A percentile compares a stretch with the other conserved stretches of the same genome.
phyloP scores from a whole-genome alignment of 495 filamentous ascomycete genomes.

The Aspergillus conjunctus region DNA sequence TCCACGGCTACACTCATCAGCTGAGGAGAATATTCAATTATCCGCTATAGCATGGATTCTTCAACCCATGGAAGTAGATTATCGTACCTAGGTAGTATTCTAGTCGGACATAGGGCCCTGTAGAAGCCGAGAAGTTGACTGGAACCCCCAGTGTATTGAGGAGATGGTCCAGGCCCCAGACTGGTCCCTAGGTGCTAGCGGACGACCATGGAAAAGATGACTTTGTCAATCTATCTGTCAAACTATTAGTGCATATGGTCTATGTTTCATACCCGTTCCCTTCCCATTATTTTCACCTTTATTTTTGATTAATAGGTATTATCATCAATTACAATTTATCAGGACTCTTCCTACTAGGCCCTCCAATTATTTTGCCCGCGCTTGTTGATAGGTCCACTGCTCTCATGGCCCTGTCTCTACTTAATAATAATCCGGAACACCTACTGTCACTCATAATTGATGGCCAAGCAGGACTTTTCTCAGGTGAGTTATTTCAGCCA shows the following conservation, averaged over 20 bases:
- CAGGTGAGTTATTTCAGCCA: not conserved
- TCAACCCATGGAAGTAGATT: not conserved
- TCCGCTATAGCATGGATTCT: not conserved
- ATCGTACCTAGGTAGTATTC: too few species aligned
- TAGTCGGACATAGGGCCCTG: not conserved
- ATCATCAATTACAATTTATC: not conserved
- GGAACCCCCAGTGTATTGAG: not conserved
- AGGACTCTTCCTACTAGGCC: too few species aligned
- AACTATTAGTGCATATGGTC: not conserved
- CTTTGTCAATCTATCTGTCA: not conserved
- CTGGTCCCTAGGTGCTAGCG: not conserved
- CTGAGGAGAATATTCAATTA: not conserved
- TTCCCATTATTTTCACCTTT: constrained; percentile 1
- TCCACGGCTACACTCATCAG: not conserved
- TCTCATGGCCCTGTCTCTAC: not conserved
- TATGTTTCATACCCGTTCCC: not conserved
- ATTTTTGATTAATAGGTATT: not conserved
- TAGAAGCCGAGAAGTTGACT: not conserved
- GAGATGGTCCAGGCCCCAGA: too few species aligned
- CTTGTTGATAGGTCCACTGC: constrained; percentile 12
- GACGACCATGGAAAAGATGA: not conserved
- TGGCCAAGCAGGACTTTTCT: not conserved
- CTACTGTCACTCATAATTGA: not conserved
- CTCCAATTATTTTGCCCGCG: constrained; percentile 10
- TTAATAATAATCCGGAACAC: not conserved